Percentiles rank a stretch among this genome's conserved stretches.
Conservation (phyloP, 306 rosid genomes). For the Crataegus laevigata region DNA sequence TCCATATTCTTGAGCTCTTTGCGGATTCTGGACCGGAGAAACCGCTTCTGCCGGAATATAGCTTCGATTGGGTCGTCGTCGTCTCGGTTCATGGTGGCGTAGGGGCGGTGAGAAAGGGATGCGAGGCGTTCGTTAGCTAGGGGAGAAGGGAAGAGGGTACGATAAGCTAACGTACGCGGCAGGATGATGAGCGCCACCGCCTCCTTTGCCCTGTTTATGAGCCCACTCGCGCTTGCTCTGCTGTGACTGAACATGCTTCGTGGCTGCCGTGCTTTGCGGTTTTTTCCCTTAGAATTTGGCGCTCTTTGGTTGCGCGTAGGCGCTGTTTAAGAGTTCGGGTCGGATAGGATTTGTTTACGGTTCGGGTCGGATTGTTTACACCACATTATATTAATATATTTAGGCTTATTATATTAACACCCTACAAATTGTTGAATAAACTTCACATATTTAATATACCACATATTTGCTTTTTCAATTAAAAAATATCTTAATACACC, state of each 20-base stretch:
- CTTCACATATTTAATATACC: no score
- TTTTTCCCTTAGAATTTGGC: background rate
- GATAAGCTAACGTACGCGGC: background rate
- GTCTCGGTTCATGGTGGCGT: background rate
- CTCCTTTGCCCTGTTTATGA: background rate
- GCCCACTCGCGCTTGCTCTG: background rate
- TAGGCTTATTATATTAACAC: no score
- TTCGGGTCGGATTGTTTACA: background rate
- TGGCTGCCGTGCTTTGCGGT: background rate
- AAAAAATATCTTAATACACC: no score
- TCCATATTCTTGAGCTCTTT: slow-evolving; percentile 64
- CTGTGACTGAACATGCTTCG: background rate
- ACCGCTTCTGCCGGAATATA: slow-evolving; percentile 51
- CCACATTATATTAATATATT: no score
- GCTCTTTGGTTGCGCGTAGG: background rate
- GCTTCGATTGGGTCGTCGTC: slow-evolving; percentile 33
- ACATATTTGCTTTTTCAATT: no score
- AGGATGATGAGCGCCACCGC: slow-evolving; percentile 11
- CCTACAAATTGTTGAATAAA: no score
- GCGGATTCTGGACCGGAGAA: slow-evolving; percentile 55
- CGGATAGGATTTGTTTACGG: background rate
- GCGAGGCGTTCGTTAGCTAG: background rate
- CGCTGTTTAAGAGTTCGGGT: background rate
- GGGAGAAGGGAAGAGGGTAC: background rate
- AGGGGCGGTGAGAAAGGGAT: background rate